Evolutionary conservation across 176 grass and related monocot species (phyloP), one percentile per base, ranked within the genome.

Genomic region (Carex littledalei): DNA sequence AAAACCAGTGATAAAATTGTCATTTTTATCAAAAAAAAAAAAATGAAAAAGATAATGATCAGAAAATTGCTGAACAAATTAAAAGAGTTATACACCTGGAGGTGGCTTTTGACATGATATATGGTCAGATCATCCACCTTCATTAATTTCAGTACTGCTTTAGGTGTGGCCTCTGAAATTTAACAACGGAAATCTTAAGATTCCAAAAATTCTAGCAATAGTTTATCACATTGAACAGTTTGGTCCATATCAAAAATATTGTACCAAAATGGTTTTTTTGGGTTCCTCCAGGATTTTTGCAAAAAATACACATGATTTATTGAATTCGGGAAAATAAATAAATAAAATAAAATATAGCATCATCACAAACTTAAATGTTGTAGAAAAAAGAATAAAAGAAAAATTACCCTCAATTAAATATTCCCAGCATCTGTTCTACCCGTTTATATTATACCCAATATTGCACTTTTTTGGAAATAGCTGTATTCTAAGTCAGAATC

Each of bases 91-190:
- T 59, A 32, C 13, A 99, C 97, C 93, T 96, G 97, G 55, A 99
- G 90, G 68, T 99, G 97, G 85, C 97, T 99, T 94, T 99, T 99
- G 60, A 99, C 93, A 90, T 99, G 97, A 92, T 99, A 99, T 78
- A 99, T 99, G 76, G 97, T 99, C 86, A 99, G 92, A 93, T 94
- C 85, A 74, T 99, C 91, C 76, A 94, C 87, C 86, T 99, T 99
- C 97, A 99, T 99, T 83, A 99, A 88, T 83, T 96, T 99, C 79
- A 94, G 72, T n/a, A 99, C 93, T 37, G 93, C 97, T 85, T 99
- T 99, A 39, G 97, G 97, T 66, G 97, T 99, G 86, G 97, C 97
- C 93, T 92, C 97, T 99, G 88, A 50, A 78, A 63, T 47, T 78
- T 59, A 85, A 49, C 80, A 86, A 78, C 62, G 85, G 26, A 85